These are phyloP conservation scores for Elaeis oleifera DNA, from an alignment of 202 grass and related monocot genomes.

Conservation along the genomic window DNA sequence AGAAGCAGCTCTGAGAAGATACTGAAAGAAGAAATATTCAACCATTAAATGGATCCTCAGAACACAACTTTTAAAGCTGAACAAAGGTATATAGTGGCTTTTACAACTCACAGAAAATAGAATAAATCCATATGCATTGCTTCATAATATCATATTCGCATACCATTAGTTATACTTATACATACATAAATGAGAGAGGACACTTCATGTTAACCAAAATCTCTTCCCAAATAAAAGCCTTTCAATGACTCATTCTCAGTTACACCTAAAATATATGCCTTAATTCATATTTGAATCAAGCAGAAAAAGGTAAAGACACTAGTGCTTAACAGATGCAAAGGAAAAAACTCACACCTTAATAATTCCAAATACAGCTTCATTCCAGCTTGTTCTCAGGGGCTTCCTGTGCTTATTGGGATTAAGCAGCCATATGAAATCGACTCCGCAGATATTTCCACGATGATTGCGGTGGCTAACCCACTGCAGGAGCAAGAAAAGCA, in stretches of 20 bases:
- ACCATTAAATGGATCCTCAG: slow-evolving; percentile 10
- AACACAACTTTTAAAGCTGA: no score
- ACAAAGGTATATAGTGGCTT: no score
- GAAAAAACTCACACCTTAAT: slow-evolving; percentile 51
- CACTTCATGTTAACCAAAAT: no score
- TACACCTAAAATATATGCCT: no score
- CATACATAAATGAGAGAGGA: no score
- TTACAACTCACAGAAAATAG: no score
- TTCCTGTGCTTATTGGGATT: slow-evolving; percentile 67
- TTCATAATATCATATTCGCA: no score
- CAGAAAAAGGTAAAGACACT: slow-evolving; percentile 5
- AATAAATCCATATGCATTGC: no score
- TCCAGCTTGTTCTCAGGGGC: slow-evolving; percentile 78
- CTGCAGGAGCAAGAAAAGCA: slow-evolving; percentile 30
- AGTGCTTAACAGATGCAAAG: slow-evolving; percentile 16
- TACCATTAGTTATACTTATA: no score
- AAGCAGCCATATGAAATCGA: slow-evolving; percentile 86
- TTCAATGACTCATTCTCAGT: no score
- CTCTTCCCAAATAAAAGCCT: no score
- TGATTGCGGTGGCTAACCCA: slow-evolving; percentile 91
- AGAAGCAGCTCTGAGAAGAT: slow-evolving; percentile 52
- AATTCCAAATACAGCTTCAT: slow-evolving; percentile 78
- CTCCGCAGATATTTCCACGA: slow-evolving; percentile 77
- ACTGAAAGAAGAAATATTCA: slow-evolving; percentile 36
- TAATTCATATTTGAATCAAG: no score